Evolutionary conservation across 345 rosid genomes (phyloP).

Genomic region (Eucalyptus shirleyi): DNA sequence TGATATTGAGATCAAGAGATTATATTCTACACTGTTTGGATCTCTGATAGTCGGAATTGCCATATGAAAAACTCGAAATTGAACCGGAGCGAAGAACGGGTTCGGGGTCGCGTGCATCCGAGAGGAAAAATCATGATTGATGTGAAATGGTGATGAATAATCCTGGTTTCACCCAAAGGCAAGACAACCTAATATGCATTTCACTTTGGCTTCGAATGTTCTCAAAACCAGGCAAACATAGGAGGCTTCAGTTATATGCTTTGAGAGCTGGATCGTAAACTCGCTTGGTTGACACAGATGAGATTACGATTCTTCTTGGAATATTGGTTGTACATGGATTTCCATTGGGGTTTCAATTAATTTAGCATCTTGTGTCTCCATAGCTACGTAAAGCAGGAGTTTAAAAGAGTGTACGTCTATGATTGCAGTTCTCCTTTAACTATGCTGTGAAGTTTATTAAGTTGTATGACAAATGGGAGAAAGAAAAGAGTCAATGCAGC

Average conservation of each 20-base stretch:
- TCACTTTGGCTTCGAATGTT: neutral
- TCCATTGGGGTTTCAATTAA: neutral
- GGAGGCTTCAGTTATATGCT: neutral
- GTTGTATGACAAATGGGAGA: neutral
- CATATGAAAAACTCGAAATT: no score
- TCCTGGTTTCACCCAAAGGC: neutral
- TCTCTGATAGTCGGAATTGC: no score
- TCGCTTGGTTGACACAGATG: neutral
- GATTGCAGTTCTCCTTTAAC: neutral
- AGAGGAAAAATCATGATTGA: no score
- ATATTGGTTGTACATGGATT: neutral
- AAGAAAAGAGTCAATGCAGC: neutral
- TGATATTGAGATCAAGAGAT: no score
- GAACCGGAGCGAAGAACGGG: no score
- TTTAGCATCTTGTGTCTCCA: neutral
- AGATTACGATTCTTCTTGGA: neutral
- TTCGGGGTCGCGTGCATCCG: no score
- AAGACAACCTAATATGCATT: neutral
- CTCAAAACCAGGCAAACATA: neutral
- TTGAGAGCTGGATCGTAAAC: neutral
- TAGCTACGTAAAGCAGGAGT: neutral
- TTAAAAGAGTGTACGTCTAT: neutral
- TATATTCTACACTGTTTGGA: no score
- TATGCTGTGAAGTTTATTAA: neutral
- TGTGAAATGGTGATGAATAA: no score